Base-by-base conservation (phyloP, 2,329 filamentous ascomycete species). In the Phialophora tarda region DNA sequence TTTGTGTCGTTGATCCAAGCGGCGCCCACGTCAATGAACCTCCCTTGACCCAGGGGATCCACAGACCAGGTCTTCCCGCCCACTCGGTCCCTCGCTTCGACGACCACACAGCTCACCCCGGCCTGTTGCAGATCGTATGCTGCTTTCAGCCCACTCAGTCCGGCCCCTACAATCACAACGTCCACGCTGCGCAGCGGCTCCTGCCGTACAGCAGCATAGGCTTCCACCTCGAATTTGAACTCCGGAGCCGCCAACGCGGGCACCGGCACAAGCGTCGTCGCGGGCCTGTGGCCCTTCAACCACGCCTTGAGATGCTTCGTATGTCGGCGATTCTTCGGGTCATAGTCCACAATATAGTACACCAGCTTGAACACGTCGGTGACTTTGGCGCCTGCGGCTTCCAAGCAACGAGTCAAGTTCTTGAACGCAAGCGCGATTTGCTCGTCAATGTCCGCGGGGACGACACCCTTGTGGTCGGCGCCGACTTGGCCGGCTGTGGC, bases 1-100 rank as follows among this genome's bases (percentile, higher is more conserved):
- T 82, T 84, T 0, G 77, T 81, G 60, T 87, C 82, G 68, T 88
- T 88, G 69, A 88, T 82, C 86, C 86, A 88, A 0, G 84, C 84
- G 0, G 84, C 86, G 2, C 86, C 86, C 0, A 86, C 71, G 24
- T 88, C 86, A 6, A 82, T 77, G 28, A 72, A 67, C 69, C 69
- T 7, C 17, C 74, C 73, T n/a, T 69, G 66, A 10, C 71, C 70
- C 8, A 69, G 63, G 12, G 69, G 66, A n/a, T 71, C 67, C 7
- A 72, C 67, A 7, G 66, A 75, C 74, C 74, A 79, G 0, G 75
- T 78, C 68, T 80, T 80, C 1, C 80, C 81, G 4, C 80, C 80
- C 0, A 82, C 78, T 2, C 81, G 77, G 65, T 81, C 77, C 3
- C 79, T 69, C 4, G 80, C 80, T 61, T 82, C 80, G 0, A 82